These are phyloP conservation scores for Penicillium paxilli DNA, from an alignment of 495 filamentous ascomycete species.

Conservation along the genomic window DNA sequence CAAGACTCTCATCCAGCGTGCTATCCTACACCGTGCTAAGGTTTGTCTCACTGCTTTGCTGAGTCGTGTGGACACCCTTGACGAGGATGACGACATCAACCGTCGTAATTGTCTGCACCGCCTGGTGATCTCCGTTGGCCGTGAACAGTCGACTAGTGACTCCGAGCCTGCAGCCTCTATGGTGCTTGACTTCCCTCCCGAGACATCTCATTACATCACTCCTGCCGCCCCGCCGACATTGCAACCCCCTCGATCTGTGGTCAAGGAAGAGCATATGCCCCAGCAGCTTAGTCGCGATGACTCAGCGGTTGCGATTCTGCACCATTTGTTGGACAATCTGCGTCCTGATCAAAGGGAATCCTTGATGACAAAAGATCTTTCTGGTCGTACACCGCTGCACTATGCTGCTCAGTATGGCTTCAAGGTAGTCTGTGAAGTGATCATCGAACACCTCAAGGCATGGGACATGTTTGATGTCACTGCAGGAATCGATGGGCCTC, in stretches of 20 bases:
- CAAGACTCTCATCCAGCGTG: slow-evolving; percentile 78
- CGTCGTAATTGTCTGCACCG: slow-evolving; percentile 91
- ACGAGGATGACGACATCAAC: slow-evolving; percentile 90
- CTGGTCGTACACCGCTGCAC: slow-evolving; percentile 86
- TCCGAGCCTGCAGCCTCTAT: slow-evolving; percentile 42
- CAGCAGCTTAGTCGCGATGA: slow-evolving; percentile 67
- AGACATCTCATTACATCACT: slow-evolving; percentile 67
- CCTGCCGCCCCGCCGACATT: slow-evolving; percentile 69
- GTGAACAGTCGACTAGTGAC: slow-evolving; percentile 64
- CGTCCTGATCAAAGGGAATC: slow-evolving; percentile 67
- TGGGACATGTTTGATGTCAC: slow-evolving; percentile 86
- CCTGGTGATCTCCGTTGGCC: slow-evolving; percentile 84
- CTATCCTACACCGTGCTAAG: slow-evolving; percentile 71
- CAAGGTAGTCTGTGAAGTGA: slow-evolving; percentile 78
- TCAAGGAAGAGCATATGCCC: slow-evolving; percentile 56
- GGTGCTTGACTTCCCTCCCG: slow-evolving; percentile 50
- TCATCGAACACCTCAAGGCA: slow-evolving; percentile 82
- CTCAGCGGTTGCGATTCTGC: slow-evolving; percentile 70
- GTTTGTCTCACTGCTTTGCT: slow-evolving; percentile 70
- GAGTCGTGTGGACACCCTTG: slow-evolving; percentile 62
- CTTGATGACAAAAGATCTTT: slow-evolving; percentile 67
- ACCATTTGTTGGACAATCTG: slow-evolving; percentile 70
- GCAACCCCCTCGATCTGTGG: slow-evolving; percentile 55
- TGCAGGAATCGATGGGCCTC: slow-evolving; percentile 77
- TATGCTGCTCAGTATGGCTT: slow-evolving; percentile 96